Base-by-base conservation (phyloP, 495 filamentous ascomycete species). In the Talaromyces adpressus region DNA sequence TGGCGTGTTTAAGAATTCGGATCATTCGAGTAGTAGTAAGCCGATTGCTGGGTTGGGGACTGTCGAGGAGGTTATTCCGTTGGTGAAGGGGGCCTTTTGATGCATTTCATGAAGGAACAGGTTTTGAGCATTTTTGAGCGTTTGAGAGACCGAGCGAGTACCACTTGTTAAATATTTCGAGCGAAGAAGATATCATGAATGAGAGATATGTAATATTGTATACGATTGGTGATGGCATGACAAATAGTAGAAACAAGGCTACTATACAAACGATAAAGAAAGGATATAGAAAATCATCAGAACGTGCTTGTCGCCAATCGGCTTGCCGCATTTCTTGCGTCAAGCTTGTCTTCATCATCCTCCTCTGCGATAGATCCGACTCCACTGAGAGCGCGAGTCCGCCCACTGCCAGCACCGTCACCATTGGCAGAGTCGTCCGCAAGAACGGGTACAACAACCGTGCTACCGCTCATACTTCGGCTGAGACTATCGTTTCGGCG, bases 261-360 rank as follows among this genome's bases (percentile, higher is more conserved):
- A 58, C 56, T 58, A 58, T 58, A 58, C 56, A 58, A 32, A 20
- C 23, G 32, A 29, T 9, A 39, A 11, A 53, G n/a, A 36, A 41
- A 53, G 20, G 27, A 49, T 29, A 51, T 49, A 41, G 20, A 16
- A 62, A 29, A 72, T 70, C 22, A 56, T 56, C 52, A 97, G 74
- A 97, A 98, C 18, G 93, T 96, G 77, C 91, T 96, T 57, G 91
- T 88, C 32, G 94, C 94, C 76, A 99, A 80, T 69, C 94, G 85
- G 73, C 89, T 95, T 25, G 94, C 94, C 32, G 94, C 94, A 77
- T 97, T 97, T 72, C 89, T 85, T 20, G 94, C 94, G 81, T 99
- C 94, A 59, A 98, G 86, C 63, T 92, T 82, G 72, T 98, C 95
- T 65, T 93, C 91, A 72, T 98, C 94, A 63, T 92, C 91, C 68